These are phyloP conservation scores for Neofusicoccum ribis DNA, from an alignment of 2,329 filamentous ascomycete genomes.

Conservation along the genomic window DNA sequence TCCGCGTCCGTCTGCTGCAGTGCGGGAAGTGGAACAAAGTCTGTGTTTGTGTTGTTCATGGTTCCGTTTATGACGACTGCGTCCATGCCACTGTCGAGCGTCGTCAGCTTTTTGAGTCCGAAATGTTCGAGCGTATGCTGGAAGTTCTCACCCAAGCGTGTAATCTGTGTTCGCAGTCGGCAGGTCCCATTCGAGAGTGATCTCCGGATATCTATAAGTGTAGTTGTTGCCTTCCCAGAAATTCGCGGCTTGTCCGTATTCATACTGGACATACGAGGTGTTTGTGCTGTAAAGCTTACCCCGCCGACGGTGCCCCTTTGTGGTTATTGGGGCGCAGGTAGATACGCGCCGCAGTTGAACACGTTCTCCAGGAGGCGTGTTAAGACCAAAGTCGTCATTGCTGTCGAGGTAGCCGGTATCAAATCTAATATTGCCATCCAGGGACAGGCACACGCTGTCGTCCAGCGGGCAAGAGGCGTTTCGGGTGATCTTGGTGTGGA, in stretches of 20 bases:
- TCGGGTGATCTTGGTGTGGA: slow-evolving; percentile 11
- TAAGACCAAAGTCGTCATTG: slow-evolving; percentile 26
- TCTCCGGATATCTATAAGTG: not conserved
- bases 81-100: not conserved
- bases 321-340: not conserved
- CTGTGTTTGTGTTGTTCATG: not conserved
- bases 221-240: not conserved
- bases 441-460: slow-evolving; percentile 18
- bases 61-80: not conserved
- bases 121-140: too few relatives aligned
- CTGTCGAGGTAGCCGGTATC: slow-evolving; percentile 27
- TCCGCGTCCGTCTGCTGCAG: slow-evolving; percentile 34
- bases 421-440: slow-evolving; percentile 21
- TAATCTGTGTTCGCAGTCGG: not conserved
- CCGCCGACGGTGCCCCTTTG: not conserved
- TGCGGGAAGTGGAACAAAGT: slow-evolving; percentile 26
- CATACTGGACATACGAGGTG: not conserved
- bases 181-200: not conserved
- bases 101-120: too few relatives aligned
- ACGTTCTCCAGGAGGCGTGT: slow-evolving; percentile 22
- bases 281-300: not conserved
- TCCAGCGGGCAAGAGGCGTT: slow-evolving; percentile 24
- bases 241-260: not conserved
- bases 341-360: not conserved
- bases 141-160: not conserved